These are phyloP conservation scores for Dryadomyces quercivorus DNA, from an alignment of 2,329 filamentous ascomycete genomes.

Conservation along the genomic window DNA sequence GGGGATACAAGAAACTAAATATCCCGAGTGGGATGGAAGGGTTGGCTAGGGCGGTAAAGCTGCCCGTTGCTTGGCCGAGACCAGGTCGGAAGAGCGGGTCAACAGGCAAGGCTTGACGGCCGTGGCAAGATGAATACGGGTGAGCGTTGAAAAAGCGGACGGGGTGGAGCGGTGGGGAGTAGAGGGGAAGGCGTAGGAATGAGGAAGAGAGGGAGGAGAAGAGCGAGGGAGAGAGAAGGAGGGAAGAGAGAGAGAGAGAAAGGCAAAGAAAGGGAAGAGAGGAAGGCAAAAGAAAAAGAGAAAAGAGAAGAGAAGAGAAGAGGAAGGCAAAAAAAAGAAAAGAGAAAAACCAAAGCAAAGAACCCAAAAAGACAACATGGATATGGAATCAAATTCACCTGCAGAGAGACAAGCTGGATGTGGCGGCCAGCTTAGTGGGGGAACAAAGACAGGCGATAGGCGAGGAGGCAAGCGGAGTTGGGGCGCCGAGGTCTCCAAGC, in stretches of 20 bases:
- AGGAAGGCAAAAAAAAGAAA: background rate
- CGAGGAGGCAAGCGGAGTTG: slow-evolving; percentile 26
- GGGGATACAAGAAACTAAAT: background rate
- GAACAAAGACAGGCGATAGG: slow-evolving; percentile 24
- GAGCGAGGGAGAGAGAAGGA: slow-evolving; percentile 7
- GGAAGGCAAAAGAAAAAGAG: slow-evolving; percentile 11
- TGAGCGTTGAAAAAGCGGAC: background rate
- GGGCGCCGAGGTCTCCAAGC: slow-evolving; percentile 28
- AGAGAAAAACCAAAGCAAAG: slow-evolving; percentile 8
- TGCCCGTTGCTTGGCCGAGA: slow-evolving; percentile 1
- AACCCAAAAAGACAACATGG: slow-evolving; percentile 2
- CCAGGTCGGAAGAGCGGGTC: slow-evolving; percentile 8
- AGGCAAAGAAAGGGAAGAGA: background rate
- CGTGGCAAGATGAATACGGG: background rate
- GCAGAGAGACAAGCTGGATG: slow-evolving; percentile 28
- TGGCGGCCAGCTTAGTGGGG: slow-evolving; percentile 31
- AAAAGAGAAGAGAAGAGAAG: slow-evolving; percentile 13
- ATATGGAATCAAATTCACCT: slow-evolving; percentile 23
- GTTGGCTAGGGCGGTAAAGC: background rate
- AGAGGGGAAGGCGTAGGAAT: too few species aligned
- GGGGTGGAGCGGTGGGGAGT: too few species aligned
- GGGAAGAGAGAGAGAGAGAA: background rate
- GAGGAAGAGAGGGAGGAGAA: background rate
- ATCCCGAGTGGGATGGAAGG: background rate
- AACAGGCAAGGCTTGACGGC: background rate